Conservation (phyloP, 1,284 basidiomycete genomes). For the Ganoderma leucocontextum region DNA sequence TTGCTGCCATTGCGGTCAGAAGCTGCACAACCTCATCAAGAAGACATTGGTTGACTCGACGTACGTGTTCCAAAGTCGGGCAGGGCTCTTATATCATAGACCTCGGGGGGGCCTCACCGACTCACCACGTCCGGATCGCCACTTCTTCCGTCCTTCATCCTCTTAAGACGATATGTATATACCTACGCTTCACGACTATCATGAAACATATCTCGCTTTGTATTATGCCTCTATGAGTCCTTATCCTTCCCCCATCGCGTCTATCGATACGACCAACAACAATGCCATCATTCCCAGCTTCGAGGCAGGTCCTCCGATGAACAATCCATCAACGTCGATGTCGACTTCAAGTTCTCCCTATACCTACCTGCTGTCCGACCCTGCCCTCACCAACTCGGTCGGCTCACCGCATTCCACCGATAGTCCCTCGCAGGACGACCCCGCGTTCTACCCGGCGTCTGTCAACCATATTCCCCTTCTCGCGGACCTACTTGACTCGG, state of each 20-base stretch:
- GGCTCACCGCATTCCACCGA: neutral
- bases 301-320: neutral
- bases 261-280: neutral
- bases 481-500: neutral
- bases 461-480: neutral
- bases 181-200: neutral
- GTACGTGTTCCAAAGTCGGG: neutral
- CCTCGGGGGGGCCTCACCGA: neutral
- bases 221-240: neutral
- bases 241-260: neutral
- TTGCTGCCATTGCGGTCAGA: neutral
- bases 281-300: neutral
- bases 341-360: neutral
- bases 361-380: neutral
- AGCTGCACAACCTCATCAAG: neutral
- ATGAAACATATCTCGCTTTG: neutral
- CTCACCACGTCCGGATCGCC: neutral
- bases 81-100: neutral
- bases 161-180: neutral
- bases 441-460: neutral
- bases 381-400: neutral
- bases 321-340: neutral
- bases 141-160: neutral
- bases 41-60: neutral
- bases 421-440: neutral